A percentile compares a stretch with the other conserved stretches of the same genome.
Conservation (phyloP, 2,329 filamentous ascomycete genomes). For the Trichoderma hamatum region DNA sequence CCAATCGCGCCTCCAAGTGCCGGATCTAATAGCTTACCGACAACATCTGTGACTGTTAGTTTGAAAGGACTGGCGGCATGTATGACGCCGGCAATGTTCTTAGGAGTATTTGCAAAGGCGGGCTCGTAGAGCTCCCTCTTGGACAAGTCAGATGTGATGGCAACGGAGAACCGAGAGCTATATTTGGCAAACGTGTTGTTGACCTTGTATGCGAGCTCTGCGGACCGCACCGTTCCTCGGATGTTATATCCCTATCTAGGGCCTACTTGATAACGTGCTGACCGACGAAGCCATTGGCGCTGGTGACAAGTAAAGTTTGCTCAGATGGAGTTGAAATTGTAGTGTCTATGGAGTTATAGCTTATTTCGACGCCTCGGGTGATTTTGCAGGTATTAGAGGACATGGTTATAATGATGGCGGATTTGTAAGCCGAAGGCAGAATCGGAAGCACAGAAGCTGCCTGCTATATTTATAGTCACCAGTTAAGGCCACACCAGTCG, state of each 20-base stretch:
- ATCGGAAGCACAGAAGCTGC: too few relatives aligned
- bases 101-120: conserved; percentile 43
- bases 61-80: conserved; percentile 78
- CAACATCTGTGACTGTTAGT: conserved; percentile 59
- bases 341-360: background rate
- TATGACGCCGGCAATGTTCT: conserved; percentile 68
- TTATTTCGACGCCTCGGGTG: background rate
- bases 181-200: conserved; percentile 2
- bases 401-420: too few relatives aligned
- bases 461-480: too few relatives aligned
- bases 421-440: too few relatives aligned
- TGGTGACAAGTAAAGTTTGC: conserved; percentile 27
- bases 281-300: conserved; percentile 28
- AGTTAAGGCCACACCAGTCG: too few relatives aligned
- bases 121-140: conserved; percentile 69
- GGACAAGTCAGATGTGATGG: conserved; percentile 73
- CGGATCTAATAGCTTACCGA: conserved; percentile 55
- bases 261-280: conserved; percentile 25
- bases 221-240: conserved; percentile 19
- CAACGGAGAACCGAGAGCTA: conserved; percentile 42
- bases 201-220: conserved; percentile 7
- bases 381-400: background rate
- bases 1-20: conserved; percentile 57
- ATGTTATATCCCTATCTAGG: conserved; percentile 23
- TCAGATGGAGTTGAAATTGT: conserved; percentile 22